Percentiles rank a stretch among this genome's conserved stretches.
These are phyloP conservation scores for Acer campestre DNA, from an alignment of 345 rosid species.

Conservation along the genomic window DNA sequence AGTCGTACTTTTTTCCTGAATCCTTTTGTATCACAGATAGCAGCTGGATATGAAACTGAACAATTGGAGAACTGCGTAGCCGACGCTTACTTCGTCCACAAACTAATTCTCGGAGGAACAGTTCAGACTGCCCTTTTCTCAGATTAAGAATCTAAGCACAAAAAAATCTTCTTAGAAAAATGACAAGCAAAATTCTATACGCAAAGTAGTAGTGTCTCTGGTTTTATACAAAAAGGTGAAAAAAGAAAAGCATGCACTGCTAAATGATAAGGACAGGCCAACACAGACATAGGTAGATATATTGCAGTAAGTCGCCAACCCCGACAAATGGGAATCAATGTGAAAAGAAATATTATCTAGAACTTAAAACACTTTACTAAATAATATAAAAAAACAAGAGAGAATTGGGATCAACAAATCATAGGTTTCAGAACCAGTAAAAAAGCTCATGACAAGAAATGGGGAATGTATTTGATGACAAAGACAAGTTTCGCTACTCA, in stretches of 20 bases:
- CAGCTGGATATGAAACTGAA: constrained; percentile 56
- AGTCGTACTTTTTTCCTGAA: constrained; percentile 49
- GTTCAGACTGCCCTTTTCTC: constrained; percentile 70
- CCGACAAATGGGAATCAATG: background rate
- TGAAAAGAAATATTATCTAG: too few relatives aligned
- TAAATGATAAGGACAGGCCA: background rate
- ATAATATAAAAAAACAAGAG: too few relatives aligned
- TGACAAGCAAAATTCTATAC: background rate
- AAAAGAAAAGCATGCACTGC: background rate
- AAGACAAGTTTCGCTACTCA: too few relatives aligned
- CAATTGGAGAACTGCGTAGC: constrained; percentile 47
- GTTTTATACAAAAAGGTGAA: background rate
- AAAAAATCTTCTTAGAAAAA: background rate
- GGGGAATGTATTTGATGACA: too few relatives aligned
- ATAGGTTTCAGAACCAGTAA: too few relatives aligned
- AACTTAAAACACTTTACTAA: too few relatives aligned
- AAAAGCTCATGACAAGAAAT: too few relatives aligned
- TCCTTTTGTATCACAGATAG: constrained; percentile 51
- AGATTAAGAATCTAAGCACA: constrained; percentile 54
- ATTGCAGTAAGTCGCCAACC: background rate
- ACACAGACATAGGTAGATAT: background rate
- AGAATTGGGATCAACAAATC: too few relatives aligned
- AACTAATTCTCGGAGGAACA: constrained; percentile 59
- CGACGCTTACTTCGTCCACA: constrained; percentile 48
- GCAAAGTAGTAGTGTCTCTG: background rate